Conservation (phyloP, 192 early-diverging fungal genomes). For the Umbelopsis vinacea region DNA sequence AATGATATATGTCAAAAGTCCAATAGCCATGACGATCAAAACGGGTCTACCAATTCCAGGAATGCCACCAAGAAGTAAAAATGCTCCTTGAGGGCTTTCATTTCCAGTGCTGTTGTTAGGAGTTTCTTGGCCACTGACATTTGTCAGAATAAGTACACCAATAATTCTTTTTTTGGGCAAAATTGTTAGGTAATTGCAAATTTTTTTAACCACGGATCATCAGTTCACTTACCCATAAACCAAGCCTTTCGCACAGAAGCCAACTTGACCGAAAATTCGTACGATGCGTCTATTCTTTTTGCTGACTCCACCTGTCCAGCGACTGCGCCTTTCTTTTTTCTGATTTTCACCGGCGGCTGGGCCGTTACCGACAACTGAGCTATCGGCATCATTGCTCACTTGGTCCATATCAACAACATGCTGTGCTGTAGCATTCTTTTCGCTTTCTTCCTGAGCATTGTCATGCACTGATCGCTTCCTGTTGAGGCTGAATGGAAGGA, state of each 20-base stretch:
- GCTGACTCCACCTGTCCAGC: slow-evolving; percentile 17
- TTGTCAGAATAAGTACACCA: slow-evolving; percentile 44
- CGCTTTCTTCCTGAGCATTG: not conserved
- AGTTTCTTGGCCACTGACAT: slow-evolving; percentile 34
- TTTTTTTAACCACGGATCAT: not conserved
- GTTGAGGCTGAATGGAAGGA: not conserved
- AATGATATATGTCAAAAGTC: slow-evolving; percentile 47
- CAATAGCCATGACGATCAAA: slow-evolving; percentile 46
- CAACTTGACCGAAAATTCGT: slow-evolving; percentile 44
- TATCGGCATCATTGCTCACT: not conserved
- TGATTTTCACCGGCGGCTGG: not conserved
- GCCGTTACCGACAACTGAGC: not conserved
- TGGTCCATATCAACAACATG: slow-evolving; percentile 1
- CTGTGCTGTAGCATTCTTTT: not conserved
- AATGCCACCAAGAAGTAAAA: slow-evolving; percentile 47
- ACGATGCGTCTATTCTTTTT: slow-evolving; percentile 15
- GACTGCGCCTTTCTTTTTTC: slow-evolving; percentile 9
- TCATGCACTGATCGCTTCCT: slow-evolving; percentile 1
- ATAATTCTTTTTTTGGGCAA: not conserved
- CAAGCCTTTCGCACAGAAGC: slow-evolving; percentile 54
- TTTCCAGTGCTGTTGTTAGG: slow-evolving; percentile 38
- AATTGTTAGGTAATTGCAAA: too few relatives aligned
- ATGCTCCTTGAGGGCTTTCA: slow-evolving; percentile 51
- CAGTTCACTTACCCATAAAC: not conserved
- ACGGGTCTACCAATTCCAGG: slow-evolving; percentile 36